phyloP scores from a whole-genome alignment of 768 basidiomycete species.

The Lactarius indigo region DNA sequence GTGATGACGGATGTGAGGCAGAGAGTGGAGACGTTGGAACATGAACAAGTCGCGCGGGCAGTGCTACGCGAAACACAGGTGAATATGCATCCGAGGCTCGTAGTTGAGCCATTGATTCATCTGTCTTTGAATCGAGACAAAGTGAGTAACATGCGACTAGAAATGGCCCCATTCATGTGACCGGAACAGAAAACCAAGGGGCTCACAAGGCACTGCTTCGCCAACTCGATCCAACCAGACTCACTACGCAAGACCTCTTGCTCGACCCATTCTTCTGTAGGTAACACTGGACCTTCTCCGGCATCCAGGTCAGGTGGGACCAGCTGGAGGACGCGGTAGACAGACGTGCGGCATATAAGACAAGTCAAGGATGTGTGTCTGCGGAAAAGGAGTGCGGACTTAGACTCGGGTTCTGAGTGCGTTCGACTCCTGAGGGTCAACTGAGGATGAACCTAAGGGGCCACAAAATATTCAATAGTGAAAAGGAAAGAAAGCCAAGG shows the following conservation, averaged over 20 bases:
- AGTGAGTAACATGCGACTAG: conserved; percentile 11
- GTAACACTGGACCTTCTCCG: conserved; percentile 61
- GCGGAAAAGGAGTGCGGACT: conserved; percentile 37
- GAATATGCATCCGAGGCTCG: conserved; percentile 38
- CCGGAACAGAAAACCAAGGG: conserved; percentile 1
- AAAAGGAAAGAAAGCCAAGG: neutral
- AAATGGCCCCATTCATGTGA: neutral
- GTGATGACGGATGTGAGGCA: conserved; percentile 15
- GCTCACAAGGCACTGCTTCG: conserved; percentile 66
- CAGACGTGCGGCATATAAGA: conserved; percentile 58
- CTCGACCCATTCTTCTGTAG: conserved; percentile 75
- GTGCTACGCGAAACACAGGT: conserved; percentile 29
- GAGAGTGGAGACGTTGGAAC: conserved; percentile 5
- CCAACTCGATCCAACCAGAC: conserved; percentile 72
- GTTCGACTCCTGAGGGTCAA: conserved; percentile 62
- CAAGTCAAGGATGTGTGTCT: conserved; percentile 60
- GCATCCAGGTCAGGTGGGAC: conserved; percentile 55
- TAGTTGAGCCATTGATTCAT: conserved; percentile 28
- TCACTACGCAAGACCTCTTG: conserved; percentile 63
- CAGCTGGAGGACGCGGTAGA: conserved; percentile 67
- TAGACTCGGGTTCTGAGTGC: conserved; percentile 25
- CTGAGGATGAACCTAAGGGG: conserved; percentile 58
- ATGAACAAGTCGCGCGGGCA: conserved; percentile 26
- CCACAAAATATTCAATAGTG: neutral
- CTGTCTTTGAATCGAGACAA: conserved; percentile 27